Evolutionary conservation across 768 basidiomycete species (phyloP).

Genomic region (Panus rudis): DNA sequence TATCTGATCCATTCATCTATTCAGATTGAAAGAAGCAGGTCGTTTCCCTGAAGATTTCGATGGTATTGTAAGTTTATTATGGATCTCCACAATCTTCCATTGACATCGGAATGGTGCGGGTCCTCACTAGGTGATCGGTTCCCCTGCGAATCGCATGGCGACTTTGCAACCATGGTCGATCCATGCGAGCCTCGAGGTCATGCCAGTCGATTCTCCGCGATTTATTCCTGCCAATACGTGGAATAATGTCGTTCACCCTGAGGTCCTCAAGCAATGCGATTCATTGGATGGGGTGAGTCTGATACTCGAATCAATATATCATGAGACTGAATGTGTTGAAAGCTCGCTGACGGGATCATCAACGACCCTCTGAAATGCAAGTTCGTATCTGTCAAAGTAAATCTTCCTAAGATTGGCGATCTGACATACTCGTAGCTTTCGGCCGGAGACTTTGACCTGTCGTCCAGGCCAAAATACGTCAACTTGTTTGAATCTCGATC

Average conservation of each 20-base stretch:
- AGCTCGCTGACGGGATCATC: constrained; percentile 24
- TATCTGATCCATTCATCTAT: background rate
- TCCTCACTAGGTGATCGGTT: constrained; percentile 20
- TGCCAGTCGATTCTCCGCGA: constrained; percentile 13
- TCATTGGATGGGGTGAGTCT: constrained; percentile 21
- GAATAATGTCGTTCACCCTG: constrained; percentile 20
- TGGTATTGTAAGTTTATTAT: background rate
- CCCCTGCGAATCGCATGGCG: constrained; percentile 24
- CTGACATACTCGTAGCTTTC: constrained; percentile 12
- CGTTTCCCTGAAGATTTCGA: background rate
- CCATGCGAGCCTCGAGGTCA: constrained; percentile 18
- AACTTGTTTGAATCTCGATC: constrained; percentile 20
- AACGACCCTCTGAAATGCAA: constrained; percentile 18
- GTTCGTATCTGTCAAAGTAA: too few species aligned
- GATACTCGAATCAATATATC: background rate
- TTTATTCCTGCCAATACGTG: constrained; percentile 23
- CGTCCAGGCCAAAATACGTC: constrained; percentile 16
- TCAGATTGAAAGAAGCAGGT: background rate
- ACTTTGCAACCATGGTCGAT: constrained; percentile 18
- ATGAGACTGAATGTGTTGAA: background rate
- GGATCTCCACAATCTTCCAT: background rate
- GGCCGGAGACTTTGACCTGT: constrained; percentile 23
- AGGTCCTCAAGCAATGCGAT: constrained; percentile 27
- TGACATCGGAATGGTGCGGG: background rate
- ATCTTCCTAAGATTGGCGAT: too few species aligned